Conservation (phyloP, 2,329 filamentous ascomycete species). For the Fusarium denticulatum region DNA sequence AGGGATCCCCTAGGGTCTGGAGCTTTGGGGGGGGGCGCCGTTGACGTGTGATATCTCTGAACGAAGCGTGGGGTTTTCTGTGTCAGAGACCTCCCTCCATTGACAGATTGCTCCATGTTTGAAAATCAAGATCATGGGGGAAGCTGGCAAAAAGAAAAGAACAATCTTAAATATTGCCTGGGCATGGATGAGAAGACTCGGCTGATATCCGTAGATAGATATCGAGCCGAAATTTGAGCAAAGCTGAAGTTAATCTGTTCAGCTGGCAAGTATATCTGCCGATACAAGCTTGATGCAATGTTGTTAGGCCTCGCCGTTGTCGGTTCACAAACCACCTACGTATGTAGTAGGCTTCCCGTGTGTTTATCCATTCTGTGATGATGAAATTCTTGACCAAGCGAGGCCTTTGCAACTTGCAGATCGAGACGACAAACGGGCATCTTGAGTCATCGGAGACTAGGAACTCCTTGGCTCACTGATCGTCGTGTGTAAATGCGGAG, state of each 20-base stretch:
- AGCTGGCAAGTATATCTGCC: background rate
- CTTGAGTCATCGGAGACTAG: conserved; percentile 20
- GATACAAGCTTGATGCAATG: background rate
- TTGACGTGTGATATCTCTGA: conserved; percentile 38
- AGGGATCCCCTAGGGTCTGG: background rate
- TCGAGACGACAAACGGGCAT: conserved; percentile 7
- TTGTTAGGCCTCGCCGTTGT: background rate
- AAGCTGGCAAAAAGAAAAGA: background rate
- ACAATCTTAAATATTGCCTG: background rate
- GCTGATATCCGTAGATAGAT: conserved; percentile 21
- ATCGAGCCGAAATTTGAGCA: conserved; percentile 22
- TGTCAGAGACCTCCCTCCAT: conserved; percentile 3
- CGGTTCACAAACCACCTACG: background rate
- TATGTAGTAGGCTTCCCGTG: background rate
- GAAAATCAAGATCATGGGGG: conserved; percentile 19
- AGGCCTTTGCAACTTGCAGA: background rate
- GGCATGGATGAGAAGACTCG: conserved; percentile 1
- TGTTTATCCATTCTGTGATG: conserved; percentile 5
- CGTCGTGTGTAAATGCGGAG: conserved; percentile 26
- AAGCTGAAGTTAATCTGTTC: background rate
- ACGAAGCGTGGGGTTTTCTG: conserved; percentile 30
- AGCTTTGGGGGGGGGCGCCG: conserved; percentile 18
- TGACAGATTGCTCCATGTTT: conserved; percentile 6
- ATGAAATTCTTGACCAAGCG: background rate
- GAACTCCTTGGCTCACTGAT: conserved; percentile 16